These are phyloP conservation scores for Fusarium neocosmosporiellum DNA, from an alignment of 2,329 filamentous ascomycete species.

Conservation along the genomic window DNA sequence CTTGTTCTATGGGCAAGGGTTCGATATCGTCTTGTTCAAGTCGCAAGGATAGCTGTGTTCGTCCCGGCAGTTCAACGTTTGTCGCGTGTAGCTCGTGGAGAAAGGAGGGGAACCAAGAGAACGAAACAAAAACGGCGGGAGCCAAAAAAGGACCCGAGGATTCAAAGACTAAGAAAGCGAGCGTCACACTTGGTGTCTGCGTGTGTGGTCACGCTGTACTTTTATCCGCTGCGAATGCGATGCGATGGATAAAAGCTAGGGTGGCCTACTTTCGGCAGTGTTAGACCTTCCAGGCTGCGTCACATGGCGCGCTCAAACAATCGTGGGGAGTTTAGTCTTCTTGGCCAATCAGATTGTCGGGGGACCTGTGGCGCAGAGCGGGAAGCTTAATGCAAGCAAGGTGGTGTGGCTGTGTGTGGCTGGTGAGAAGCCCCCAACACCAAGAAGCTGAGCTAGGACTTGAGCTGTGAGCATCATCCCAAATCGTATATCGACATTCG, in stretches of 20 bases:
- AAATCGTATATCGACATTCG: neutral
- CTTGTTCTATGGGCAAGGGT: neutral
- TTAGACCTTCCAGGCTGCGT: slow-evolving; percentile 25
- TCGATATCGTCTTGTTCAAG: neutral
- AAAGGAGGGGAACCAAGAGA: neutral
- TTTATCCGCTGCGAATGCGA: slow-evolving; percentile 6
- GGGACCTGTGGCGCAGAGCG: slow-evolving; percentile 22
- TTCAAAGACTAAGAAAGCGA: neutral
- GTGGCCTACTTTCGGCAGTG: neutral
- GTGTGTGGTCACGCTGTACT: slow-evolving; percentile 26
- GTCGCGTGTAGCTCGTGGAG: neutral
- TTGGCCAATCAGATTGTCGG: slow-evolving; percentile 16
- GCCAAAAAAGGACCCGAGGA: neutral
- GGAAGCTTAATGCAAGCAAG: neutral
- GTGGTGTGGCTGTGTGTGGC: slow-evolving; percentile 17
- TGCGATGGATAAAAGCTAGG: slow-evolving; percentile 7
- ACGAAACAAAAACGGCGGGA: neutral
- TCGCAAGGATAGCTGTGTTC: neutral
- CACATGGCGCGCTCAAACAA: slow-evolving; percentile 22
- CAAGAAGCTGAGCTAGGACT: slow-evolving; percentile 7
- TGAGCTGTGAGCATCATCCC: slow-evolving; percentile 3
- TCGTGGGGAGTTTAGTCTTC: slow-evolving; percentile 7
- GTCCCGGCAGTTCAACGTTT: neutral
- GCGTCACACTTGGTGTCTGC: neutral
- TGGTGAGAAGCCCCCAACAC: neutral